Evolutionary conservation across 179 eudicot species (phyloP), one percentile per base, ranked within the genome.

Genomic region (Vitellaria paradoxa): DNA sequence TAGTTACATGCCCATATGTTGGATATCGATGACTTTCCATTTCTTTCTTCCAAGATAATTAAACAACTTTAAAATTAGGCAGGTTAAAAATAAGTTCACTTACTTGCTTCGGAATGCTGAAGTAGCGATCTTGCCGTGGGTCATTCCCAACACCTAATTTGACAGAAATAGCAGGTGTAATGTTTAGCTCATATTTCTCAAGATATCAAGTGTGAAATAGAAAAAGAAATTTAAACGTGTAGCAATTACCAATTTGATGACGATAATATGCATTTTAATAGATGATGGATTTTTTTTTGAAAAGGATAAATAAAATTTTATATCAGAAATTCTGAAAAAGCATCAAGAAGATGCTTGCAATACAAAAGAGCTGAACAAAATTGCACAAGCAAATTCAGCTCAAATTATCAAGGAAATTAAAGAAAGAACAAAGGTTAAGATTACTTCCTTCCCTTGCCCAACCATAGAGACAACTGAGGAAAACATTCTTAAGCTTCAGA

Each of bases 91-190:
- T 9, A 23, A 24, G 42, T 68, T 68, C 60, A 72, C 84, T 78
- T 83, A 94, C 98, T 89, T 94, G 98, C 79, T 92, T 94, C 6
- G 96, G 96, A 46, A 94, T 94, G 88, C 98, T 94, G 87, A 94
- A 94, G 82, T 94, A 94, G 40, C 98, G 88, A 74, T 94, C 98
- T 85, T 94, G 97, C 78, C 98, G 86, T 26, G 98, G 98, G 74
- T 94, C 98, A 83, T 92, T 93, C 62, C 98, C 98, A 67, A 94
- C 97, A 77, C 98, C 98, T 94, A 75, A 18, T 71, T 71, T 7
- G 40, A 62, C 24, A 52, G 12, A 60, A 60, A 37, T 18, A 66
- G 11, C 7, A 15, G 17, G 10, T 24, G 47, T 45, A 40, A 62
- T 40, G n/a, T 1, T 21, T 72, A 46, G 6, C 62, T 65, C 42